A percentile compares a stretch with the other conserved stretches of the same genome.
Conservation (phyloP, 2,329 filamentous ascomycete species). For the Scortechinia acanthostroma region DNA sequence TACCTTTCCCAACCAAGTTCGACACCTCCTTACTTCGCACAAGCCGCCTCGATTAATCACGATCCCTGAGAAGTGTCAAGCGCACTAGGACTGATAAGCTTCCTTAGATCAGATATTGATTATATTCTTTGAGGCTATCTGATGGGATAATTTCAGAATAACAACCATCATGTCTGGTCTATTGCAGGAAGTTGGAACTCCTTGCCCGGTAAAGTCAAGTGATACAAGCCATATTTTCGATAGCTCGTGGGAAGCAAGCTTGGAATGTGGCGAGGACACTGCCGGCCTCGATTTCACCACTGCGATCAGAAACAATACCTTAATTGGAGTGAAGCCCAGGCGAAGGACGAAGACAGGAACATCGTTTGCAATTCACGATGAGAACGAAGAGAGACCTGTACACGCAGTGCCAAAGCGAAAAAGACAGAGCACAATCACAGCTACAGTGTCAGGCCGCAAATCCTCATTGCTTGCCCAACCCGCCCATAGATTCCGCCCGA, state of each 20-base stretch:
- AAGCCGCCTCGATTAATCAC: too few relatives aligned
- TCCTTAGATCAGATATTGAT: too few relatives aligned
- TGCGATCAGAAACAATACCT: constrained; percentile 19
- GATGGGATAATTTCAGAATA: too few relatives aligned
- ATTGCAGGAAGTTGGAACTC: constrained; percentile 17
- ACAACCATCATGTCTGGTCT: constrained; percentile 15
- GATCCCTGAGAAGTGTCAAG: too few relatives aligned
- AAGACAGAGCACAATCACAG: constrained; percentile 14
- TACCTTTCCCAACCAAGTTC: too few relatives aligned
- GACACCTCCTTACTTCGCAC: too few relatives aligned
- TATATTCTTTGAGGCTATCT: too few relatives aligned
- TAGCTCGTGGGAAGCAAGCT: constrained; percentile 13
- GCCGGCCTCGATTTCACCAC: constrained; percentile 27
- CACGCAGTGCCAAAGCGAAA: constrained; percentile 9
- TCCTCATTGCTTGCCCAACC: constrained; percentile 26
- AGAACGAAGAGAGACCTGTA: not conserved
- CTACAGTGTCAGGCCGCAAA: constrained; percentile 11
- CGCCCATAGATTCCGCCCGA: constrained; percentile 25
- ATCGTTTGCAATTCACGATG: not conserved
- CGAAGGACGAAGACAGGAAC: not conserved
- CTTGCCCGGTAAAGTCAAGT: constrained; percentile 17
- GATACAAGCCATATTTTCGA: constrained; percentile 9
- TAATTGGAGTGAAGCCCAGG: constrained; percentile 9
- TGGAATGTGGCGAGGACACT: constrained; percentile 19
- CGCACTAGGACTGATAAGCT: too few relatives aligned